Base-by-base conservation (phyloP, 345 rosid species). In the Dimocarpus longan region DNA sequence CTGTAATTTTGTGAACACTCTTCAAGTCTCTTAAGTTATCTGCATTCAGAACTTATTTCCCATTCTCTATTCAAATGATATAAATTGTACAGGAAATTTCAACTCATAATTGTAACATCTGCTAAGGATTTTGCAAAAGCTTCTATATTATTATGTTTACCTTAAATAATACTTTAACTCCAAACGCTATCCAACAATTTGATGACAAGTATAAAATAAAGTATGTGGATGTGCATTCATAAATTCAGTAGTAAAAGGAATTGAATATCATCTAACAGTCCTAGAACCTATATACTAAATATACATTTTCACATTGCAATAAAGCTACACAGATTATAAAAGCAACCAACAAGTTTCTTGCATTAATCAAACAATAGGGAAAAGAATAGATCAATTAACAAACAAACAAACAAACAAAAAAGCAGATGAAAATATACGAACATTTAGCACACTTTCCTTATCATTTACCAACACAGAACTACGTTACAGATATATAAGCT, bases 401-500 rank as follows among this genome's bases (percentile, higher is more conserved):
- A 13, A 62, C 22, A 42, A 73, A 6, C 2, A 5, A 42, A 62
- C 10, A 24, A 62, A 11, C 1, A 60, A 15, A 73, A 60, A 16
- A 26, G 8, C 39, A 71, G 21, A 16, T 52, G 15, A 16, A 71
- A 18, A 59, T 10, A 59, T 57, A 73, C 21, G 24, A 59, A n/a
- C 66, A 40, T 66, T 16, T 18, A 50, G 44, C 56, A 79, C 40
- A 52, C 68, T 67, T 67, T 52, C 48, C 79, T 76, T 54, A 73
- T 74, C 78, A 79, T 60, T 70, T 18, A 73, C 56, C 78, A 86
- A 76, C 60, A 70, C 75, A 77, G 73, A 80, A 73, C 63, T 82
- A 73, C 78, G 78, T 74, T 79, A 82, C 81, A 75, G 42, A 78
- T 76, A 60, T 66, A 86, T 81, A 74, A 76, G 78, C 84, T 73